These are phyloP conservation scores for Psidium friedrichsthalianum DNA, from an alignment of 345 rosid genomes.

Conservation along the genomic window DNA sequence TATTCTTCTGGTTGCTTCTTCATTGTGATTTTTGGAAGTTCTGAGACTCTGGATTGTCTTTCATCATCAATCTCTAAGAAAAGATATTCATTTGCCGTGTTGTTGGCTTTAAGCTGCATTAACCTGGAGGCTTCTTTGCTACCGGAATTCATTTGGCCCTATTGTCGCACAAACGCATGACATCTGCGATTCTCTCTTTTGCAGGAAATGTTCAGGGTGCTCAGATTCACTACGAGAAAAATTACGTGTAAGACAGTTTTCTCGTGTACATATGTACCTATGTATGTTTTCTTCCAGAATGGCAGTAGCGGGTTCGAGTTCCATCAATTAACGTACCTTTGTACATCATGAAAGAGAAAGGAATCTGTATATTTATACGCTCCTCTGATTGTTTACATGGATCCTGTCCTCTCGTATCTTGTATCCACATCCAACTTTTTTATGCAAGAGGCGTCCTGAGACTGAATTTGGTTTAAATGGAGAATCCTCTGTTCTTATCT, in stretches of 20 bases:
- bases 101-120: background rate
- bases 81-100: background rate
- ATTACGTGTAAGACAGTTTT: background rate
- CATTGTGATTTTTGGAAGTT: background rate
- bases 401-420: background rate
- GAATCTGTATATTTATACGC: background rate
- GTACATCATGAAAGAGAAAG: background rate
- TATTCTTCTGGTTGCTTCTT: background rate
- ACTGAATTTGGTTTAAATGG: background rate
- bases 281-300: background rate
- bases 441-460: background rate
- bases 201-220: background rate
- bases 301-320: background rate
- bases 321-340: background rate
- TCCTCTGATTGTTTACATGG: background rate
- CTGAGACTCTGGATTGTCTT: background rate
- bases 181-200: background rate
- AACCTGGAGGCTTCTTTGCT: background rate
- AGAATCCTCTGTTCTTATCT: background rate
- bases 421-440: background rate
- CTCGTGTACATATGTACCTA: background rate
- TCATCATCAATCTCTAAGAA: background rate
- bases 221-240: background rate
- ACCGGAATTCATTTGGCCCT: background rate
- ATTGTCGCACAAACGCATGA: background rate